phyloP scores from a whole-genome alignment of 2,329 filamentous ascomycete species.

The Penicillium sp. region DNA sequence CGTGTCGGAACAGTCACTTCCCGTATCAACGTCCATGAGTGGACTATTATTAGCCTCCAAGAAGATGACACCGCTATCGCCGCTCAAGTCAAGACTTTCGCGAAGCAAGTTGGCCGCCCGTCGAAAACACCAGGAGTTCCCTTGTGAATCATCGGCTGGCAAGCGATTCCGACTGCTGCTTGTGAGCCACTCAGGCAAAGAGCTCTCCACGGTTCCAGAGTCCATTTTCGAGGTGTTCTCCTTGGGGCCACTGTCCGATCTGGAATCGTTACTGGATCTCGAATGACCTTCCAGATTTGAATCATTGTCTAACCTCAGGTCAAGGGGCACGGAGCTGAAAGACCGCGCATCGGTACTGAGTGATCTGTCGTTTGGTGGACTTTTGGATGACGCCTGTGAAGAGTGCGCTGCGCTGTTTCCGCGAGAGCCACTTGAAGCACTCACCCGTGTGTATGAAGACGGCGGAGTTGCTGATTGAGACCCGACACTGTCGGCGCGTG shows the following conservation, averaged over 20 bases:
- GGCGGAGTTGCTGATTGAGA: constrained; percentile 21
- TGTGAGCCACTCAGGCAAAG: constrained; percentile 34
- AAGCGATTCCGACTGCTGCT: constrained; percentile 27
- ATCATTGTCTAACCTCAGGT: constrained; percentile 26
- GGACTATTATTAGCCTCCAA: constrained; percentile 32
- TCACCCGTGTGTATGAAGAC: constrained; percentile 23
- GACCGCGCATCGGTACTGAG: constrained; percentile 29
- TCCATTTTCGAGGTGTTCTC: constrained; percentile 23
- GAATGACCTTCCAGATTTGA: background rate
- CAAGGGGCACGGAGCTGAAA: constrained; percentile 25
- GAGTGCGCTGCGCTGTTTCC: constrained; percentile 22
- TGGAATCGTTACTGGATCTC: background rate
- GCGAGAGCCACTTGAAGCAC: constrained; percentile 24
- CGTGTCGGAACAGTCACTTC: constrained; percentile 31
- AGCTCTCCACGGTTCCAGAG: constrained; percentile 26
- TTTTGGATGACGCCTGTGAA: constrained; percentile 15
- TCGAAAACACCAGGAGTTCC: constrained; percentile 44
- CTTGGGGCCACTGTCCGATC: background rate
- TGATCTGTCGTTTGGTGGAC: constrained; percentile 23
- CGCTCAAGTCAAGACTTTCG: constrained; percentile 45
- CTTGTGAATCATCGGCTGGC: constrained; percentile 34
- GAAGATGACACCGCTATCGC: constrained; percentile 48
- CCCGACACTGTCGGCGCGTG: constrained; percentile 21
- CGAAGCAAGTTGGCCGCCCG: constrained; percentile 49
- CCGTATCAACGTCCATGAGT: constrained; percentile 28